These are phyloP conservation scores for Paramecium octaurelia DNA, from an alignment of 73 alveolate genomes.

Conservation along the genomic window DNA sequence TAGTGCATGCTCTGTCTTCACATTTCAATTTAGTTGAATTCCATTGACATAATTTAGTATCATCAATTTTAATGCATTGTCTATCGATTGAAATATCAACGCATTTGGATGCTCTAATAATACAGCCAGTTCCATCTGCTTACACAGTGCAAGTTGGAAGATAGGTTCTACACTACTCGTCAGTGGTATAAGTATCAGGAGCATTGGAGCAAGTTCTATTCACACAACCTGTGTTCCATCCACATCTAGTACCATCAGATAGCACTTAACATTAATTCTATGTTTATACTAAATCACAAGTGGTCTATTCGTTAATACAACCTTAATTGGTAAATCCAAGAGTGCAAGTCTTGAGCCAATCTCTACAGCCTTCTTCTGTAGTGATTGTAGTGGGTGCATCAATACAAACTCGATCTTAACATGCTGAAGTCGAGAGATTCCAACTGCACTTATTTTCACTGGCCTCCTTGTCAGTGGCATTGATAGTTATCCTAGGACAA, in stretches of 20 bases:
- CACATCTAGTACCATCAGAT: slow-evolving; percentile 36
- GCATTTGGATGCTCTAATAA: background rate
- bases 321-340: background rate
- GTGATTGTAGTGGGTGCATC: background rate
- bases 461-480: background rate
- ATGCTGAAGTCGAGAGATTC: background rate
- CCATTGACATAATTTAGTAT: background rate
- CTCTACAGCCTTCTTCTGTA: background rate
- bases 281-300: background rate
- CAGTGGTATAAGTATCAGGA: background rate
- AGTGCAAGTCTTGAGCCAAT: background rate
- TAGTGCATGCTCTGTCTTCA: background rate
- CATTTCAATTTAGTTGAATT: background rate
- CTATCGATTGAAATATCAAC: background rate
- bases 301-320: background rate
- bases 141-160: background rate
- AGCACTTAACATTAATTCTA: background rate
- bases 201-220: slow-evolving; percentile 11
- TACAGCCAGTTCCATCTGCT: slow-evolving; percentile 11
- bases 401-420: slow-evolving; percentile 5
- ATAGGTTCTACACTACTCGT: background rate
- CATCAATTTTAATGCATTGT: background rate
- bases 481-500: background rate
- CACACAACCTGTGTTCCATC: slow-evolving; percentile 28
- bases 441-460: background rate